Evolutionary conservation across 345 rosid species (phyloP).

Genomic region (Orychophragmus violaceus): DNA sequence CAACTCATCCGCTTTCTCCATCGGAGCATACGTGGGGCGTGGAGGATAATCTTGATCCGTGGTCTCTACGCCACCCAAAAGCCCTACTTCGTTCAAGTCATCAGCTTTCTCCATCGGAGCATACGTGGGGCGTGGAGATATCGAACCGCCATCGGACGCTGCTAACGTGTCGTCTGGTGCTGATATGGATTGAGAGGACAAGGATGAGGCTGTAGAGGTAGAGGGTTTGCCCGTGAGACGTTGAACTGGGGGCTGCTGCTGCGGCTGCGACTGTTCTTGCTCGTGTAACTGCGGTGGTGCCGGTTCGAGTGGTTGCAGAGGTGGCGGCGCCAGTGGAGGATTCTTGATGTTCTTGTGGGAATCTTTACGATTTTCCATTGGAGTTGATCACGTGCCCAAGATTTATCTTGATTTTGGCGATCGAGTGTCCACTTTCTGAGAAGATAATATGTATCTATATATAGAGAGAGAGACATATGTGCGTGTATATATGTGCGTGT

Average conservation of each 20-base stretch:
- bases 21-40: slow-evolving; percentile 59
- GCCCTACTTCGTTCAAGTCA: slow-evolving; percentile 27
- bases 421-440: slow-evolving; percentile 27
- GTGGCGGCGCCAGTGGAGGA: slow-evolving; percentile 52
- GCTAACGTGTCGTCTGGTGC: background rate
- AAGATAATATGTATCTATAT: background rate
- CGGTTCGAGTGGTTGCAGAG: background rate
- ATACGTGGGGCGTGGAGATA: slow-evolving; percentile 68
- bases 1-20: slow-evolving; percentile 44
- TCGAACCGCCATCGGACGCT: slow-evolving; percentile 29
- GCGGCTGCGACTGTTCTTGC: slow-evolving; percentile 25
- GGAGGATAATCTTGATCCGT: slow-evolving; percentile 12
- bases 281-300: slow-evolving; percentile 22
- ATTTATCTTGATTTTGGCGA: slow-evolving; percentile 63
- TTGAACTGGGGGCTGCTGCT: too few relatives aligned
- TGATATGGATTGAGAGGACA: slow-evolving; percentile 9
- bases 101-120: slow-evolving; percentile 58
- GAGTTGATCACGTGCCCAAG: slow-evolving; percentile 74
- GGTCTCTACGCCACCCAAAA: slow-evolving; percentile 30
- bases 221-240: slow-evolving; percentile 74
- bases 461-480: too few relatives aligned
- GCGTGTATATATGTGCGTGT: too few relatives aligned
- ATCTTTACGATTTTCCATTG: slow-evolving; percentile 59
- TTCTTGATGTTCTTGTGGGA: slow-evolving; percentile 69
- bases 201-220: slow-evolving; percentile 13